Base-by-base conservation (phyloP, 108 stramenopile genomes). In the Schizochytrium sp. region DNA sequence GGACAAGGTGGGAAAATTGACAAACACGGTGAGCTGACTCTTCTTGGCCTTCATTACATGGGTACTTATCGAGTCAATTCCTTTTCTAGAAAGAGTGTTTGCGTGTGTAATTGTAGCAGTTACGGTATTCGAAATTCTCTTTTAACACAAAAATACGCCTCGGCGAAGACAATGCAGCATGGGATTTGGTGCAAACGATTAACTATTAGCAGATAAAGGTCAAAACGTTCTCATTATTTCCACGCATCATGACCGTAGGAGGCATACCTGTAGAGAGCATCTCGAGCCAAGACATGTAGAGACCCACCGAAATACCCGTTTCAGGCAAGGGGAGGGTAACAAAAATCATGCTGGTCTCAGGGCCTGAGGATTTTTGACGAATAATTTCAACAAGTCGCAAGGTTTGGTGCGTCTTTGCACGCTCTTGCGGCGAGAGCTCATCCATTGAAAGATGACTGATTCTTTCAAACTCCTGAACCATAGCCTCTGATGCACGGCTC, bases 281-380 rank as follows among this genome's bases (percentile, higher is more conserved):
- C 50, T 83, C 50, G 15, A 83, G 47, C 76, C 76, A 83, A 47
- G 50, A 55, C 53, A 55, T 83, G 76, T 83, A 83, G 15, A 83
- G 53, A 1, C 53, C 53, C 49, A 83, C 76, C 5, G 76, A 55
- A 2, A 83, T 83, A 1, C 76, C 76, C 8, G 76, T 83, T 38
- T 83, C 76, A n/a, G 76, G 76, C 50, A 83, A n/a, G 76, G 76
- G 76, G 12, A 83, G 47, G 0, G 76, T 83, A 38, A 83, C 53
- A 42, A 83, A 83, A 10, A 83, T 0, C 50, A 55, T 83, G 47
- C 76, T 55, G 50, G 76, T 55, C 5, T 42, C n/a, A n/a, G 47
- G 50, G 53, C 53, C 76, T 13, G 76, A 55, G 44, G 64, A 69
- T 47, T 83, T 38, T 53, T 17, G 10, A 40, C 76, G 76, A 17